Evolutionary conservation across 2,329 filamentous ascomycete genomes (phyloP).

Genomic region (Botrytis elliptica): DNA sequence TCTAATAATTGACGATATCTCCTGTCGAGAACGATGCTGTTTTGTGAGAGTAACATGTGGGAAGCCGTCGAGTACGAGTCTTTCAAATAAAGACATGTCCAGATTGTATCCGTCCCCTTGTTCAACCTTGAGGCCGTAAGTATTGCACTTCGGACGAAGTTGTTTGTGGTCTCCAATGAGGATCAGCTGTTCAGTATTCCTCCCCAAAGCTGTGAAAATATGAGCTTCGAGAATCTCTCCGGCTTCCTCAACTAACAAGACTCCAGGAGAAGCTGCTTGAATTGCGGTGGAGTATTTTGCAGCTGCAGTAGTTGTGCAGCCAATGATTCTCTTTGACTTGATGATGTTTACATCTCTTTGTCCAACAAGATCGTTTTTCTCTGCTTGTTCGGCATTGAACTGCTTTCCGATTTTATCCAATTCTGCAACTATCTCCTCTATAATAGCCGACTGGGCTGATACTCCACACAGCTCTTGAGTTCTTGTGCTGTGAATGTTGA

Average conservation of each 20-base stretch:
- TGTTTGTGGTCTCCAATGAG: conserved; percentile 75
- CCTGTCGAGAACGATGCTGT: conserved; percentile 68
- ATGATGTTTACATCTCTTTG: conserved; percentile 48
- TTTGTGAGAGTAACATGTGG: conserved; percentile 53
- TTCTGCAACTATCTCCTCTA: conserved; percentile 50
- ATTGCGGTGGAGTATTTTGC: conserved; percentile 60
- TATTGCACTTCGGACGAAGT: conserved; percentile 63
- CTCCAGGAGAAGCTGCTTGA: conserved; percentile 52
- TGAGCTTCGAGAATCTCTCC: conserved; percentile 72
- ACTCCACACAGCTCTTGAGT: conserved; percentile 50
- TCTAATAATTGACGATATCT: conserved; percentile 61
- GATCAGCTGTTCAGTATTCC: conserved; percentile 60
- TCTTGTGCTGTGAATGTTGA: conserved; percentile 37
- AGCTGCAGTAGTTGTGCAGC: conserved; percentile 69
- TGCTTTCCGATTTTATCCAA: conserved; percentile 43
- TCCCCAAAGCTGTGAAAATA: conserved; percentile 57
- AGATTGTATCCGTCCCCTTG: conserved; percentile 65
- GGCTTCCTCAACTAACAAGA: conserved; percentile 67
- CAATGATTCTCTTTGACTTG: conserved; percentile 59
- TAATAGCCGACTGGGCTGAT: conserved; percentile 45
- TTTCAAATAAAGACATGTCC: conserved; percentile 67
- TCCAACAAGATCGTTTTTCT: conserved; percentile 46
- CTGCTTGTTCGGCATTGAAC: conserved; percentile 46
- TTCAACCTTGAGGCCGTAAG: conserved; percentile 59
- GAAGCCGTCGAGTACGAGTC: conserved; percentile 57